phyloP scores from a whole-genome alignment of 768 basidiomycete species.

The Epithele typhae region DNA sequence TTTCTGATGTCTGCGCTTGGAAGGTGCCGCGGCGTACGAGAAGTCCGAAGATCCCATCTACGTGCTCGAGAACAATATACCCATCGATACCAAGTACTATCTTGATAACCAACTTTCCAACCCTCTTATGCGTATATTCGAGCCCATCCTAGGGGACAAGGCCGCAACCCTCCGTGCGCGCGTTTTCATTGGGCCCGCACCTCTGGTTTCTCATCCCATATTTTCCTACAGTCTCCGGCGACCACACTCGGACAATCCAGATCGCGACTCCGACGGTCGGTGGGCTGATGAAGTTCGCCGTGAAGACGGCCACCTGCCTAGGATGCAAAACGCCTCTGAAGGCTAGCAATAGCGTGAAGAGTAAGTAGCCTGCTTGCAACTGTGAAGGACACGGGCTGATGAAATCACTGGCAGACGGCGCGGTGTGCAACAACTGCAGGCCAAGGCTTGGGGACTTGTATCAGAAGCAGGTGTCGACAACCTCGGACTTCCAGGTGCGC shows the following conservation, averaged over 20 bases:
- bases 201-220: conserved; percentile 7
- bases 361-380: conserved; percentile 34
- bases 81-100: conserved; percentile 97
- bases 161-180: conserved; percentile 74
- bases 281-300: conserved; percentile 98
- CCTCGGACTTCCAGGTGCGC: conserved; percentile 81
- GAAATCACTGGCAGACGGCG: conserved; percentile 77
- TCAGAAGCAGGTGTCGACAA: conserved; percentile 72
- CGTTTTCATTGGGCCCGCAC: no score
- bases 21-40: conserved; percentile 85
- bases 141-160: conserved; percentile 93
- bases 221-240: conserved; percentile 72
- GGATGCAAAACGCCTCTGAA: conserved; percentile 91
- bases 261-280: conserved; percentile 96
- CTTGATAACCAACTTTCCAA: conserved; percentile 97
- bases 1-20: background rate
- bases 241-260: conserved; percentile 92
- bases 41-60: conserved; percentile 98
- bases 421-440: conserved; percentile 92
- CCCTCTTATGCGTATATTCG: conserved; percentile 95
- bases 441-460: conserved; percentile 85
- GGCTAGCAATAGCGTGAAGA: conserved; percentile 67
- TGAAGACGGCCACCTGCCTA: conserved; percentile 91
- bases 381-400: no score
- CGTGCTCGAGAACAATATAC: conserved; percentile 96